These are phyloP conservation scores for Eremochloa ophiuroides DNA, from an alignment of 176 grass and related monocot species.

Conservation along the genomic window DNA sequence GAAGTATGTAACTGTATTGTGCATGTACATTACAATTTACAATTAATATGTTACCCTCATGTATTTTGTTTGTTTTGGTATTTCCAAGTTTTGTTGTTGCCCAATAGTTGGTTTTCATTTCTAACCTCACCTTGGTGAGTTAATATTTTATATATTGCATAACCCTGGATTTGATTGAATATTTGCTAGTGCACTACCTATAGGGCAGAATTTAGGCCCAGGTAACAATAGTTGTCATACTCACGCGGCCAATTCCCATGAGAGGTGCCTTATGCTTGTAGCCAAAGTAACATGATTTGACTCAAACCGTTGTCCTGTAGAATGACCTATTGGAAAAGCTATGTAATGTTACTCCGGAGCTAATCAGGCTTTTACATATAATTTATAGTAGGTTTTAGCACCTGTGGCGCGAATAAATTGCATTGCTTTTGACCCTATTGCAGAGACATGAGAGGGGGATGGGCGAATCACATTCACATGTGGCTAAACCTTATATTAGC, in stretches of 20 bases:
- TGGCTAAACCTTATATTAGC: neutral
- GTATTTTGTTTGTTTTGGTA: neutral
- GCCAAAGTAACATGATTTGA: conserved; percentile 29
- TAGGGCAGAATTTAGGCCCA: neutral
- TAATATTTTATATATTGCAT: neutral
- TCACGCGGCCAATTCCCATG: neutral
- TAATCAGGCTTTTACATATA: conserved; percentile 15
- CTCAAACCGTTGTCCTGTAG: conserved; percentile 11
- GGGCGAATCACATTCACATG: neutral
- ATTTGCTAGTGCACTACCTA: neutral
- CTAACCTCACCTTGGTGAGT: neutral
- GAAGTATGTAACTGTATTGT: neutral
- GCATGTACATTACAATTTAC: neutral
- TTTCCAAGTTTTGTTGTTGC: neutral
- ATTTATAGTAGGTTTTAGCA: conserved; percentile 6
- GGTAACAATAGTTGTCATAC: conserved; percentile 2
- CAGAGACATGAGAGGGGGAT: neutral
- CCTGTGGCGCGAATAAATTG: neutral
- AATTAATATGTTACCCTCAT: neutral
- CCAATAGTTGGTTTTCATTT: neutral
- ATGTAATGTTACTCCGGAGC: neutral
- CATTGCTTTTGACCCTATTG: neutral
- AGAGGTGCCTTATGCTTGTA: neutral
- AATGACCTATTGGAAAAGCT: conserved; percentile 13
- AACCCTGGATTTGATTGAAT: neutral